phyloP scores from a whole-genome alignment of 2,329 filamentous ascomycete genomes.

The Cladorrhinum sp. region DNA sequence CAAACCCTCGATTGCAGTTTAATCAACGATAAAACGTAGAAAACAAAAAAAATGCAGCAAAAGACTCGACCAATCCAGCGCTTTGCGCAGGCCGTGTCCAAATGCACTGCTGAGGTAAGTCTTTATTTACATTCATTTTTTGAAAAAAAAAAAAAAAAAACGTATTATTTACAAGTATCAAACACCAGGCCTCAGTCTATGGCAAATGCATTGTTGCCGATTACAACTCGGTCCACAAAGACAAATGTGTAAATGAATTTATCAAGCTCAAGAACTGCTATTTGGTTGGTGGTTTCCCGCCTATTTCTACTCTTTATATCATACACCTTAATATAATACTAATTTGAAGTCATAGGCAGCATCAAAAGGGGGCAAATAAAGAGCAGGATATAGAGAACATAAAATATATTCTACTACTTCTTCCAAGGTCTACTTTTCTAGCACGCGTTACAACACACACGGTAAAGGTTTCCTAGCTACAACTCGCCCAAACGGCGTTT shows the following conservation, averaged over 20 bases:
- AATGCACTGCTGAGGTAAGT: constrained; percentile 53
- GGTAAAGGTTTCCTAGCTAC: not conserved
- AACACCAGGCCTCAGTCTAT: constrained; percentile 70
- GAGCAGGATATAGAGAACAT: not conserved
- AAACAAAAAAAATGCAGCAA: constrained; percentile 33
- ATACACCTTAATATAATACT: not conserved
- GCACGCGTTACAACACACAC: not conserved
- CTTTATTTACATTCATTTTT: not conserved
- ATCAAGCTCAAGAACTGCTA: constrained; percentile 83
- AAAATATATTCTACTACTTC: constrained; percentile 13
- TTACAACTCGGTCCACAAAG: constrained; percentile 85
- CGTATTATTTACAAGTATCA: not conserved
- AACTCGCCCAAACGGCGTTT: not conserved
- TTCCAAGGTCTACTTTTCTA: constrained; percentile 3
- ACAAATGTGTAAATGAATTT: constrained; percentile 87
- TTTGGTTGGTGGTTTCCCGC: constrained; percentile 58
- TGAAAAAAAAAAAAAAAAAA: not conserved
- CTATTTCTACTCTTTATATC: not conserved
- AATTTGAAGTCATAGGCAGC: constrained; percentile 24
- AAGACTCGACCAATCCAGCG: constrained; percentile 51
- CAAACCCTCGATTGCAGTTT: not conserved
- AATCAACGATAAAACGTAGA: not conserved
- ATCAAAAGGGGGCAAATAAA: constrained; percentile 24
- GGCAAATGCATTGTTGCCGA: constrained; percentile 89
- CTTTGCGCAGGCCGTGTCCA: constrained; percentile 52